A percentile compares a stretch with the other conserved stretches of the same genome.
phyloP scores from a whole-genome alignment of 176 grass and related monocot genomes.

The Carex kokanica region DNA sequence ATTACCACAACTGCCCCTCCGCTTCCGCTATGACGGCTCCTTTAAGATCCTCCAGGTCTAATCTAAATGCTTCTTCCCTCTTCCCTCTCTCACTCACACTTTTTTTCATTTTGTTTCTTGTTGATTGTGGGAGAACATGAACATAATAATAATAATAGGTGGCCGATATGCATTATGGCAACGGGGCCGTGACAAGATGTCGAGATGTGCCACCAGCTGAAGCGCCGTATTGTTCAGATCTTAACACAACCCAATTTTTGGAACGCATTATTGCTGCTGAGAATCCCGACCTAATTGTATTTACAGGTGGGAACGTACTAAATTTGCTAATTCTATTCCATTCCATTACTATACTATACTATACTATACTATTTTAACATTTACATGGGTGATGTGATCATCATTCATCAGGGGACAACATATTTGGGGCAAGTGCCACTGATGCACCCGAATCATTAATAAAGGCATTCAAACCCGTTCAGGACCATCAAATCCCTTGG shows the following conservation, averaged over 20 bases:
- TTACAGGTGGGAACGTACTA: constrained; percentile 72
- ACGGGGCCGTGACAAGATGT: constrained; percentile 69
- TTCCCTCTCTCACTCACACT: background rate
- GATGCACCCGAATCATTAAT: constrained; percentile 94
- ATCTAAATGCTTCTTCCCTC: background rate
- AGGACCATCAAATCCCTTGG: constrained; percentile 67
- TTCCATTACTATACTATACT: constrained; percentile 6
- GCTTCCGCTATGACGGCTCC: constrained; percentile 63
- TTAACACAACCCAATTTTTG: constrained; percentile 81
- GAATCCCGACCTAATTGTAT: constrained; percentile 77
- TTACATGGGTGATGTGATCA: constrained; percentile 30
- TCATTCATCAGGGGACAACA: constrained; percentile 90
- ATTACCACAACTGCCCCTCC: constrained; percentile 52
- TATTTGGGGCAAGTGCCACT: constrained; percentile 84
- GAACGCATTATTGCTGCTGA: constrained; percentile 68
- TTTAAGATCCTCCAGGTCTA: constrained; percentile 87
- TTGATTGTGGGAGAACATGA: background rate
- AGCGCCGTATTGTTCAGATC: constrained; percentile 68
- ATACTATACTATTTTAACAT: too few species aligned
- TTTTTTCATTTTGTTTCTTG: background rate
- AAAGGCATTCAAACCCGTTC: constrained; percentile 63
- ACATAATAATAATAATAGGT: constrained; percentile 75
- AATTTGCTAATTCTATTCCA: too few species aligned
- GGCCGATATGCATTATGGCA: constrained; percentile 94
- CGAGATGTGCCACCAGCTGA: constrained; percentile 56